Evolutionary conservation across 2,329 filamentous ascomycete genomes (phyloP).

Genomic region (Aspergillus viridinutans): DNA sequence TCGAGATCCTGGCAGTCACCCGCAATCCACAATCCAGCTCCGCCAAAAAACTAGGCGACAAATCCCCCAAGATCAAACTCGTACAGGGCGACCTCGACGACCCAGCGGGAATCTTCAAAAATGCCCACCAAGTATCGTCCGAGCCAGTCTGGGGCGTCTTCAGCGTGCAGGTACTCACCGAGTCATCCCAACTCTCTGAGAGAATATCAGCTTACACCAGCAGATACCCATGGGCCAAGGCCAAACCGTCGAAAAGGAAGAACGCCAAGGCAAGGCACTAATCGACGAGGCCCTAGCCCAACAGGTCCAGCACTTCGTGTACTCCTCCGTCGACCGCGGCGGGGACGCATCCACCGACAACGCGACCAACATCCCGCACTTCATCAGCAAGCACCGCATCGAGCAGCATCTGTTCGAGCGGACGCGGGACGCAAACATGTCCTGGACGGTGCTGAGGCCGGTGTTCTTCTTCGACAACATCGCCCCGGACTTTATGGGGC

Average conservation of each 20-base stretch:
- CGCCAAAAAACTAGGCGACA: constrained; percentile 46
- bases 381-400: constrained; percentile 58
- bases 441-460: constrained; percentile 60
- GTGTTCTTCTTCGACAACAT: constrained; percentile 61
- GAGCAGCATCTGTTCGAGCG: constrained; percentile 57
- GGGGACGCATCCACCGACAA: constrained; percentile 51
- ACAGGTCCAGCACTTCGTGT: constrained; percentile 59
- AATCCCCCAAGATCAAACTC: constrained; percentile 49
- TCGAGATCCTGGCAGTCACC: constrained; percentile 13
- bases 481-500: constrained; percentile 44
- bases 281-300: constrained; percentile 55
- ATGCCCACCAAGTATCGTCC: constrained; percentile 34
- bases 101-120: constrained; percentile 47
- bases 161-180: constrained; percentile 51
- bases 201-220: not conserved
- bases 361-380: constrained; percentile 58
- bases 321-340: constrained; percentile 61
- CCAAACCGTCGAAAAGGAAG: constrained; percentile 32
- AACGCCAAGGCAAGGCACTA: constrained; percentile 55
- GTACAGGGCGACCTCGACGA: constrained; percentile 57
- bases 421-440: constrained; percentile 45
- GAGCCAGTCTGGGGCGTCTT: constrained; percentile 56
- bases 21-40: constrained; percentile 22
- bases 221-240: not conserved
- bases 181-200: too few species aligned